phyloP scores from a whole-genome alignment of 2,329 filamentous ascomycete genomes.

The Passalora sequoiae region DNA sequence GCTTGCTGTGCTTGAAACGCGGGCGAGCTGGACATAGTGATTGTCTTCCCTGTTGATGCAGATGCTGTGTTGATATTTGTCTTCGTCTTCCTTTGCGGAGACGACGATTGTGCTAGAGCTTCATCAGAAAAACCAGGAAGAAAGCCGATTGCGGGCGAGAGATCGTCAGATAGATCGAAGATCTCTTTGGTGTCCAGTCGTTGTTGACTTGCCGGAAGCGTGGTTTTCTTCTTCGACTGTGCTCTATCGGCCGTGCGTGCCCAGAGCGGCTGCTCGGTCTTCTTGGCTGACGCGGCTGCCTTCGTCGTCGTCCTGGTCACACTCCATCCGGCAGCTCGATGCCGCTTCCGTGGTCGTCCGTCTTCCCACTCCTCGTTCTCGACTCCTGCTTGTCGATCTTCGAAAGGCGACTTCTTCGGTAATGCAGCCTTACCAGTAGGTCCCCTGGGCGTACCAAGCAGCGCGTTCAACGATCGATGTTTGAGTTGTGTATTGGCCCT shows the following conservation, averaged over 20 bases:
- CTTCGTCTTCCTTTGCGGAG: constrained; percentile 12
- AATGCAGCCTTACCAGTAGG: constrained; percentile 58
- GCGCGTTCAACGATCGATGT: constrained; percentile 56
- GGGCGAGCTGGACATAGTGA: constrained; percentile 26
- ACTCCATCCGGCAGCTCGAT: constrained; percentile 30
- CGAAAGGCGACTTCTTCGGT: constrained; percentile 60
- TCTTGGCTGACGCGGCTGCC: constrained; percentile 5
- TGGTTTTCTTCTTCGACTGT: constrained; percentile 18
- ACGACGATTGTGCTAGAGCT: constrained; percentile 22
- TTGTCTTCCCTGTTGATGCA: constrained; percentile 26
- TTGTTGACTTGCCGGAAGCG: constrained; percentile 14
- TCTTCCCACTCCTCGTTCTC: constrained; percentile 32
- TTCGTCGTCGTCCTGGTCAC: constrained; percentile 17
- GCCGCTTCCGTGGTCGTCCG: constrained; percentile 38
- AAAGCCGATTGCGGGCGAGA: constrained; percentile 23
- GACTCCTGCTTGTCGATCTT: constrained; percentile 44
- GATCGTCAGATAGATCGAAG: constrained; percentile 36
- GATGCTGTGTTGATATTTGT: background rate
- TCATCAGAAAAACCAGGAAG: constrained; percentile 27
- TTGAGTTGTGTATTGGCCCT: constrained; percentile 39
- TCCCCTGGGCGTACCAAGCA: constrained; percentile 62
- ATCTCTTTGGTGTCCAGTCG: constrained; percentile 29
- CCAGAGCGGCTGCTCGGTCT: constrained; percentile 22
- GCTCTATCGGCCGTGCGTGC: constrained; percentile 27
- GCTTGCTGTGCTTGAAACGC: constrained; percentile 26